Conservation (phyloP, 345 rosid species). For the Punica granatum region DNA sequence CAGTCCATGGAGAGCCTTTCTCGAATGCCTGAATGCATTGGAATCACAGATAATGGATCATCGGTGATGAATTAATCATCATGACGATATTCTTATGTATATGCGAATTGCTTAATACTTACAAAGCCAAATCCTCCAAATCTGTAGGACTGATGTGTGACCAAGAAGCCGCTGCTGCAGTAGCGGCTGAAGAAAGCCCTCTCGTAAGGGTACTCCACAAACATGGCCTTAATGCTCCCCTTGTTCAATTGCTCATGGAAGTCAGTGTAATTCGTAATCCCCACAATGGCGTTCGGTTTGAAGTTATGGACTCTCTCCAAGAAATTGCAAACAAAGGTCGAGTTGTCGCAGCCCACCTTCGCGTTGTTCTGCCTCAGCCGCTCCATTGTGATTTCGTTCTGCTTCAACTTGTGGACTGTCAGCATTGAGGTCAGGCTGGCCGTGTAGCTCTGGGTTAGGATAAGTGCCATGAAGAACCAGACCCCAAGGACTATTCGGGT, state of each 20-base stretch:
- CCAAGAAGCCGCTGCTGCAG: conserved; percentile 32
- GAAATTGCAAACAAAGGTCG: conserved; percentile 33
- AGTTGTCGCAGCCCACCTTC: conserved; percentile 35
- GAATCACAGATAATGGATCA: not conserved
- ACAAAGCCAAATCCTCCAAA: conserved; percentile 55
- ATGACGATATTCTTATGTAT: too few relatives aligned
- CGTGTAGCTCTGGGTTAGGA: conserved; percentile 49
- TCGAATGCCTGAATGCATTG: conserved; percentile 26
- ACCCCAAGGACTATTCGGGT: conserved; percentile 38
- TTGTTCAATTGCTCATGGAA: conserved; percentile 12
- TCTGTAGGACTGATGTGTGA: conserved; percentile 16
- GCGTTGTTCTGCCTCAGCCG: conserved; percentile 18
- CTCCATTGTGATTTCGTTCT: conserved; percentile 23
- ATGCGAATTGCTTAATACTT: too few relatives aligned
- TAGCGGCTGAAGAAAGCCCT: conserved; percentile 26
- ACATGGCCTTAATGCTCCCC: conserved; percentile 30
- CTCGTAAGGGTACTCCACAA: conserved; percentile 42
- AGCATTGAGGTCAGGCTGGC: conserved; percentile 46
- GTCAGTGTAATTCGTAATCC: conserved; percentile 9
- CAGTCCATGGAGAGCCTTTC: conserved; percentile 37
- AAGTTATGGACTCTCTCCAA: conserved; percentile 20
- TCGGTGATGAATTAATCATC: too few relatives aligned
- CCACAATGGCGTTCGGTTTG: conserved; percentile 13
- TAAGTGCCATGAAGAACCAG: conserved; percentile 55
- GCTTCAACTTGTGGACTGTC: conserved; percentile 27